These are phyloP conservation scores for Sungouiozyma intestinalis DNA, from an alignment of 805 yeast genomes.

Conservation along the genomic window DNA sequence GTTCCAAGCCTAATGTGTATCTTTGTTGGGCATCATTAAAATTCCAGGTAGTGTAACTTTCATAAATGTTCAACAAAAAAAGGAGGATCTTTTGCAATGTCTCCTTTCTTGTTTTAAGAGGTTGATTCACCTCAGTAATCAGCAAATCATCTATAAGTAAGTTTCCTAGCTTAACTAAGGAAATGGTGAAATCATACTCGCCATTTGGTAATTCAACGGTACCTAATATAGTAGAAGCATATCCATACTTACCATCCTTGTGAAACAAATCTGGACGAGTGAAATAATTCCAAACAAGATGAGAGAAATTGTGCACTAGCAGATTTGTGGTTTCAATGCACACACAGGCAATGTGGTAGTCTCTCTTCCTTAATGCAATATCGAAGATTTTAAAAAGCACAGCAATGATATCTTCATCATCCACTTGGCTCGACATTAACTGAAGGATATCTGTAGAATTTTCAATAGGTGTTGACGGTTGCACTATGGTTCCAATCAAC, in stretches of 20 bases:
- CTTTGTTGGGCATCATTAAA: conserved; percentile 48
- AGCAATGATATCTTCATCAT: conserved; percentile 46
- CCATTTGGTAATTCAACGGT: conserved; percentile 64
- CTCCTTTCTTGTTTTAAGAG: conserved; percentile 38
- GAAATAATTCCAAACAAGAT: conserved; percentile 71
- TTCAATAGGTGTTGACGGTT: conserved; percentile 26
- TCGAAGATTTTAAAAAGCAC: conserved; percentile 59
- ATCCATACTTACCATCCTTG: conserved; percentile 53
- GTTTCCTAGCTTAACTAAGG: conserved; percentile 46
- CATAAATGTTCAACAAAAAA: conserved; percentile 60
- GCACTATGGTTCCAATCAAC: conserved; percentile 39
- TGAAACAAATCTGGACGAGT: conserved; percentile 57
- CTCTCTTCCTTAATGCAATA: conserved; percentile 48
- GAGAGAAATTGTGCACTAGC: conserved; percentile 41
- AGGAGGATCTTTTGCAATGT: conserved; percentile 44
- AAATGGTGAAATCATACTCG: conserved; percentile 51
- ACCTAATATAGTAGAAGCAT: conserved; percentile 51
- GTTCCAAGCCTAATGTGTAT: conserved; percentile 46
- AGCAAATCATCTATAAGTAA: conserved; percentile 39
- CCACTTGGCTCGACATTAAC: conserved; percentile 32
- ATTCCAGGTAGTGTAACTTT: conserved; percentile 63
- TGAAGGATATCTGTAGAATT: conserved; percentile 33
- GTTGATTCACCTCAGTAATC: conserved; percentile 22
- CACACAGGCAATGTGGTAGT: conserved; percentile 35
- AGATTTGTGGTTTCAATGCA: conserved; percentile 42